A percentile compares a stretch with the other conserved stretches of the same genome.
Conservation (phyloP, 208 protist species). For the Leishmania turanica region DNA sequence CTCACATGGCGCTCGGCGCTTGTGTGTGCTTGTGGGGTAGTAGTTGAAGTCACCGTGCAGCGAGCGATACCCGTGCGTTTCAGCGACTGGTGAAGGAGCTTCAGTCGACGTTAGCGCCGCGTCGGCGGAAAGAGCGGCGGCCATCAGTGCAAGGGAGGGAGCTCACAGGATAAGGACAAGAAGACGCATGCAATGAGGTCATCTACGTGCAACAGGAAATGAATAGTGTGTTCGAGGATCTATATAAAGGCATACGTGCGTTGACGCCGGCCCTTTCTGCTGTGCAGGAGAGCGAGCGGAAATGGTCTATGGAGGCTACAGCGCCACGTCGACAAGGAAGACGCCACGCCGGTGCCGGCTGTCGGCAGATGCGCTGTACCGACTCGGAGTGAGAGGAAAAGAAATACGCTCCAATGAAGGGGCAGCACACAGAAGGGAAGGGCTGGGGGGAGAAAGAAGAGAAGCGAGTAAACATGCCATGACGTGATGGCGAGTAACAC, state of each 20-base stretch:
- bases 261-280: not conserved
- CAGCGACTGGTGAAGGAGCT: not conserved
- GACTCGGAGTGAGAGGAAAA: not conserved
- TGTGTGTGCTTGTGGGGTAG: conserved; percentile 53
- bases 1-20: conserved; percentile 10
- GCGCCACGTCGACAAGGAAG: not conserved
- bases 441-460: not conserved
- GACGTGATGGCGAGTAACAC: not conserved
- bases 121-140: conserved; percentile 1
- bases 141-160: not conserved
- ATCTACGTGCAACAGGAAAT: not conserved
- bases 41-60: conserved; percentile 42
- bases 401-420: not conserved
- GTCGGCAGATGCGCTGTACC: conserved; percentile 1
- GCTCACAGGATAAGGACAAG: conserved; percentile 1
- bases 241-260: not conserved
- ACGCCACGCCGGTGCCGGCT: not conserved
- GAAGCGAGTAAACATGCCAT: not conserved
- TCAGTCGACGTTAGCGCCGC: not conserved
- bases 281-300: not conserved
- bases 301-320: not conserved
- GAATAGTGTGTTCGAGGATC: not conserved
- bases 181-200: not conserved
- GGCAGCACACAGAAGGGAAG: not conserved
- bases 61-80: conserved; percentile 25